Base-by-base conservation (phyloP, 1,284 basidiomycete species). In the Ustilago crameri region DNA sequence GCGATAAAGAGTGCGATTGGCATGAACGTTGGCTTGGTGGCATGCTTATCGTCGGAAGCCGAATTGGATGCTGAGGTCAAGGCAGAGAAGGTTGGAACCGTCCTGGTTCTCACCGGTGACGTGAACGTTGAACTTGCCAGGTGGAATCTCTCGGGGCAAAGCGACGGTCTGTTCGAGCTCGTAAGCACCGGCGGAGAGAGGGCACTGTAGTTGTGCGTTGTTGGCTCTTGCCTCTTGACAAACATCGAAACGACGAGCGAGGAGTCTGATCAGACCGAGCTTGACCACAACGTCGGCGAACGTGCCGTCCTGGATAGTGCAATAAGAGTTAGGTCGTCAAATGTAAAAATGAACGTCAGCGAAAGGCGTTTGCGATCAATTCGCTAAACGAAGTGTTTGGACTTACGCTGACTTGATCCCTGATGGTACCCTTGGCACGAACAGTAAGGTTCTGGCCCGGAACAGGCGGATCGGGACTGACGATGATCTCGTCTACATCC, bases 71-170 rank as follows among this genome's bases (percentile, higher is more conserved):
- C 61, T 65, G 46, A 98, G 85, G 74, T 93, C 86, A 69, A 95
- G 85, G 85, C 95, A 97, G 41, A 92, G 77, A 86, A 96, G 84
- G 63, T 90, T 88, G 0, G 91, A 89, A 1, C 94, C 93, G 0
- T 91, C 88, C n/a, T 77, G 87, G 1, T 91, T 93, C 80, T 88
- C 92, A 1, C 89, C 95, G 8, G 85, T 83, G 22, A 95, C 88
- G 42, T 87, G 83, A 53, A 98, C 89, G 9, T 79, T 84, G 85
- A 97, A 97, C 84, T 93, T 95, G 84, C 78, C 76, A 5, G 78
- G 79, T 15, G 78, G 79, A 42, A 82, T 81, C 51, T 80, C 74
- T n/a, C 61, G 56, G 17, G 81, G 81, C 9, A 82, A 65, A 34
- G 54, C 56, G 12, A 79, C 80, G 18, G 81, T 82, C 32, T 83